Evolutionary conservation across 2,329 filamentous ascomycete genomes (phyloP).

Genomic region (Aspergillus udagawae): DNA sequence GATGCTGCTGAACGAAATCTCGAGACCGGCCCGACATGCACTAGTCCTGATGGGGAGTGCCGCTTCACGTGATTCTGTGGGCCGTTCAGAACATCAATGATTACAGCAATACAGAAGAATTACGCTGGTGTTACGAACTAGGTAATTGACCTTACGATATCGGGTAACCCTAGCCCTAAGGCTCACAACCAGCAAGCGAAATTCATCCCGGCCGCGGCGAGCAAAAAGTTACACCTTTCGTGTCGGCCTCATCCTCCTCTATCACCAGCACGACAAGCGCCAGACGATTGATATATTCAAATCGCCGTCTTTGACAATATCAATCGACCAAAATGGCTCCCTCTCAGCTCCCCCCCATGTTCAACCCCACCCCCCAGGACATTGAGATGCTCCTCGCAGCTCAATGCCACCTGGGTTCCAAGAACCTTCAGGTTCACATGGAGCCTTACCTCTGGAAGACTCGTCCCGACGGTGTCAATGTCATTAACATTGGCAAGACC

Average conservation of each 20-base stretch:
- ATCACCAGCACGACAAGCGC: constrained; percentile 41
- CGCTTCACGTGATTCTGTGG: constrained; percentile 15
- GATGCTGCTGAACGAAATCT: constrained; percentile 28
- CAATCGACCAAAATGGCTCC: constrained; percentile 82
- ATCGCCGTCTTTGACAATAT: constrained; percentile 34
- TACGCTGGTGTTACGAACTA: not conserved
- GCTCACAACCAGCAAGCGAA: constrained; percentile 39
- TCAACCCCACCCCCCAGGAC: constrained; percentile 97
- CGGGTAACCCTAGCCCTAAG: constrained; percentile 35
- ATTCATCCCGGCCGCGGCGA: constrained; percentile 25
- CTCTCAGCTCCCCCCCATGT: constrained; percentile 85
- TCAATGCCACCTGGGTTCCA: constrained; percentile 93
- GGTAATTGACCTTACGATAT: not conserved
- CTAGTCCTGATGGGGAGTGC: constrained; percentile 20
- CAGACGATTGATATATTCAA: constrained; percentile 44
- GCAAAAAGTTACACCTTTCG: constrained; percentile 24
- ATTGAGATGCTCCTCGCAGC: constrained; percentile 99
- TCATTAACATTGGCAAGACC: constrained; percentile 99
- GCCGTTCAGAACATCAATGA: constrained; percentile 4
- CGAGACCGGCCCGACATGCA: constrained; percentile 17
- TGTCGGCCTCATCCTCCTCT: constrained; percentile 27
- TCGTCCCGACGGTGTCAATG: constrained; percentile 95
- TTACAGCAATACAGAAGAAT: not conserved
- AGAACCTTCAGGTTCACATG: constrained; percentile 99
- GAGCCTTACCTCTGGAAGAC: constrained; percentile 99